These are phyloP conservation scores for Monilinia aucupariae DNA, from an alignment of 2,329 filamentous ascomycete genomes.

Conservation along the genomic window DNA sequence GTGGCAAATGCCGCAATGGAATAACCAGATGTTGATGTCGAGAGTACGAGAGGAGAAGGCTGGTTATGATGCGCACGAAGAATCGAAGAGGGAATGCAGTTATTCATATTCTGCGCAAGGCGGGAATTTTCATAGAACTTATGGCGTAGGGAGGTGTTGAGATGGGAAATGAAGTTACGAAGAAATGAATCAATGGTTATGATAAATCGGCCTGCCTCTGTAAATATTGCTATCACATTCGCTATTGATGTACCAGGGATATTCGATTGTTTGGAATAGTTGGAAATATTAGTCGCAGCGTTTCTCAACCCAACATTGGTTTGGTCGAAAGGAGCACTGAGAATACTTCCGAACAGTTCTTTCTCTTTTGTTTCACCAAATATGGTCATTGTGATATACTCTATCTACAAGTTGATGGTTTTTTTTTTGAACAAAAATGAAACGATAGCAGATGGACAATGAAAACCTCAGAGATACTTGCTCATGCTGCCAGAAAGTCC, in stretches of 20 bases:
- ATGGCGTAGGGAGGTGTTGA: conserved; percentile 17
- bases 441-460: background rate
- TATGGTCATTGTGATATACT: background rate
- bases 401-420: no score
- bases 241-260: background rate
- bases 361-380: background rate
- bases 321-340: background rate
- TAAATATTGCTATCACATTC: background rate
- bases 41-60: conserved; percentile 32
- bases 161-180: conserved; percentile 7
- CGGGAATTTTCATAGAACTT: conserved; percentile 13
- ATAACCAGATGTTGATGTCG: conserved; percentile 30
- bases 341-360: background rate
- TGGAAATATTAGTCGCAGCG: background rate
- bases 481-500: no score
- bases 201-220: background rate
- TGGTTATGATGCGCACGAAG: conserved; percentile 25
- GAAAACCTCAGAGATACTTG: background rate
- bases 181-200: conserved; percentile 8
- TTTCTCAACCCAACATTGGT: background rate
- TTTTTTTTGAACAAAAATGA: no score
- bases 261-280: background rate
- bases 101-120: conserved; percentile 14
- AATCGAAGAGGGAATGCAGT: conserved; percentile 25
- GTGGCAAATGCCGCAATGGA: conserved; percentile 31